These are phyloP conservation scores for Solanum aculeatissimum DNA, from an alignment of 305 asterid genomes.

Conservation along the genomic window DNA sequence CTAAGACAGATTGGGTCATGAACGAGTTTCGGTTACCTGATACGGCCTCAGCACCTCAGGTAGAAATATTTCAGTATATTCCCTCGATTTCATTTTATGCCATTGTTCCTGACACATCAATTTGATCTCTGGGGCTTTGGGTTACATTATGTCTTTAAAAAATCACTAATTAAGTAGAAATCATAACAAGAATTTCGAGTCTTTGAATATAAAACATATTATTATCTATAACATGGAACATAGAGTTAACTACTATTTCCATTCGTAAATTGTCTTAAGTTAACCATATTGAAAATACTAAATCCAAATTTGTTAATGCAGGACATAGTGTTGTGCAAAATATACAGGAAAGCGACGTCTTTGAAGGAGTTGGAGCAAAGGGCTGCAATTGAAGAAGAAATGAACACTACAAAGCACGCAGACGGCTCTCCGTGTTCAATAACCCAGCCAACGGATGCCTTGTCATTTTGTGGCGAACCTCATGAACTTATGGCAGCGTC, in stretches of 20 bases:
- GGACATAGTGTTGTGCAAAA: constrained; percentile 64
- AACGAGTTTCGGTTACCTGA: constrained; percentile 74
- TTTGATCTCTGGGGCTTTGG: neutral
- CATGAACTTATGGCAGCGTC: neutral
- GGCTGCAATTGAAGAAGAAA: constrained; percentile 54
- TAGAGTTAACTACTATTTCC: neutral
- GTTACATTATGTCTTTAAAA: too few species aligned
- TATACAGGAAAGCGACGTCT: constrained; percentile 71
- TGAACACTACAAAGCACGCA: neutral
- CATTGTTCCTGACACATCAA: neutral
- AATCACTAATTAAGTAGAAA: neutral
- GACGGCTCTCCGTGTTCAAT: neutral
- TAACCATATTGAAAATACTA: neutral
- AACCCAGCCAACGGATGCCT: constrained; percentile 16
- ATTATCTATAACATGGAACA: neutral
- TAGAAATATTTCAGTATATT: neutral
- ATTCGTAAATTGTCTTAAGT: neutral
- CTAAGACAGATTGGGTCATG: constrained; percentile 86
- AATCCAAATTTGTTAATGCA: constrained; percentile 10
- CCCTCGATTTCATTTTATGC: neutral
- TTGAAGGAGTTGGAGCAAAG: constrained; percentile 62
- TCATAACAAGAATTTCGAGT: too few species aligned
- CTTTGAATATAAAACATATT: neutral
- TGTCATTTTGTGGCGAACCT: constrained; percentile 8
- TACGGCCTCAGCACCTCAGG: constrained; percentile 23